Evolutionary conservation across 768 basidiomycete genomes (phyloP).

Genomic region (Daedaleopsis sinensis): DNA sequence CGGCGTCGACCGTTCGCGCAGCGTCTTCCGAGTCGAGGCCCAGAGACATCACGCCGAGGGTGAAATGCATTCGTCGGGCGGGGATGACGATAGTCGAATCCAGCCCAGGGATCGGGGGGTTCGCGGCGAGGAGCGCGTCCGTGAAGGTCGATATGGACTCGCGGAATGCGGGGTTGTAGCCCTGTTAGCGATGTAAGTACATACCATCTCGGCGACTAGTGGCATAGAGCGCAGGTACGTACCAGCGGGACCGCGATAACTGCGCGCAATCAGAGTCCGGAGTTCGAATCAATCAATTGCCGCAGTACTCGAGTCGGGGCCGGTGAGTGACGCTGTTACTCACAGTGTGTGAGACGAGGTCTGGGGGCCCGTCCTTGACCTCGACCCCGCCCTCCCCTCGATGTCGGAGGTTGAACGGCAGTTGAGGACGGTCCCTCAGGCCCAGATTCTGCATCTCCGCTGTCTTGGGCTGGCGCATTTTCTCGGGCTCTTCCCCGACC

Average conservation of each 20-base stretch:
- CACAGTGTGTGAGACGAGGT: constrained; percentile 25
- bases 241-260: neutral
- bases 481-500: neutral
- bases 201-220: too few species aligned
- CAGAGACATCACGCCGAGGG: constrained; percentile 75
- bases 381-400: neutral
- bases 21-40: constrained; percentile 1
- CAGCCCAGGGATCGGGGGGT: constrained; percentile 49
- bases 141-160: constrained; percentile 31
- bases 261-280: neutral
- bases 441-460: constrained; percentile 1
- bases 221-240: neutral
- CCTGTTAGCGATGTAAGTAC: constrained; percentile 14
- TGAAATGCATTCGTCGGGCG: constrained; percentile 64
- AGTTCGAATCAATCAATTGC: neutral
- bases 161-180: constrained; percentile 36
- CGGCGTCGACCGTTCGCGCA: constrained; percentile 24
- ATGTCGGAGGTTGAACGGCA: neutral
- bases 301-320: neutral
- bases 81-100: constrained; percentile 62
- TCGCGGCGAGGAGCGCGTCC: constrained; percentile 29
- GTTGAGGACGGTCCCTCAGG: neutral
- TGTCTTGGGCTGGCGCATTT: constrained; percentile 6
- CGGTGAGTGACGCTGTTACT: neutral
- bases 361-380: neutral